These are phyloP conservation scores for Rhizopus stolonifer DNA, from an alignment of 371 early-diverging fungal species.

Conservation along the genomic window DNA sequence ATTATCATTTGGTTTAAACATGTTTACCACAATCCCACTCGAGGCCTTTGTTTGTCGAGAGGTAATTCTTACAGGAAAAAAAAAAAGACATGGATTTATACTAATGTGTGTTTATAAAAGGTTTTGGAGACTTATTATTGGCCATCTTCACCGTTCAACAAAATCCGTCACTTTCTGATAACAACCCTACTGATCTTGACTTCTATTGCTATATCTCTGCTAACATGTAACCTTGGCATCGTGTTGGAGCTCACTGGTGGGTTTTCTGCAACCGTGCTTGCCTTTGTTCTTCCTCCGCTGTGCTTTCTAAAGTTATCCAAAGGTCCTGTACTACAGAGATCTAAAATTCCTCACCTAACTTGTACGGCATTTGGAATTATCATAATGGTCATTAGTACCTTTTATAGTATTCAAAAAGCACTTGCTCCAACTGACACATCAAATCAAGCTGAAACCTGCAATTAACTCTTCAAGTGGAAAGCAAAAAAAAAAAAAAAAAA, in stretches of 20 bases:
- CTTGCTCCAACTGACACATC: constrained; percentile 4
- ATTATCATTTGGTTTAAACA: constrained; percentile 78
- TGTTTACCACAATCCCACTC: constrained; percentile 80
- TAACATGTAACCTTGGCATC: constrained; percentile 73
- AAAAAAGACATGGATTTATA: not conserved
- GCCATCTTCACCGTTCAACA: constrained; percentile 46
- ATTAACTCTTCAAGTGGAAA: too few species aligned
- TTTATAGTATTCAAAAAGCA: constrained; percentile 43
- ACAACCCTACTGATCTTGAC: constrained; percentile 62
- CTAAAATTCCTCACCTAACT: constrained; percentile 62
- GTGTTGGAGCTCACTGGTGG: constrained; percentile 79
- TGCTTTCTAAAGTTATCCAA: constrained; percentile 67
- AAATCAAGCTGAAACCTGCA: not conserved
- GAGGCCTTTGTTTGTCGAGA: constrained; percentile 81
- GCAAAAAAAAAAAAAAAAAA: too few species aligned
- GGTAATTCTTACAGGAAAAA: constrained; percentile 33
- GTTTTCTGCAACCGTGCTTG: constrained; percentile 77
- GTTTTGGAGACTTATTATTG: constrained; percentile 66
- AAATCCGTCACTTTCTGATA: constrained; percentile 55
- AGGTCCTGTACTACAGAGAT: constrained; percentile 46
- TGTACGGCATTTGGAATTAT: constrained; percentile 65
- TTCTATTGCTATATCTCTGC: constrained; percentile 59
- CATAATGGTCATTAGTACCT: constrained; percentile 70
- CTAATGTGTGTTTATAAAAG: too few species aligned
- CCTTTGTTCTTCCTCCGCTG: constrained; percentile 74